A percentile compares a stretch with the other conserved stretches of the same genome.
These are phyloP conservation scores for Corchorus olitorius DNA, from an alignment of 345 rosid species.

Conservation along the genomic window DNA sequence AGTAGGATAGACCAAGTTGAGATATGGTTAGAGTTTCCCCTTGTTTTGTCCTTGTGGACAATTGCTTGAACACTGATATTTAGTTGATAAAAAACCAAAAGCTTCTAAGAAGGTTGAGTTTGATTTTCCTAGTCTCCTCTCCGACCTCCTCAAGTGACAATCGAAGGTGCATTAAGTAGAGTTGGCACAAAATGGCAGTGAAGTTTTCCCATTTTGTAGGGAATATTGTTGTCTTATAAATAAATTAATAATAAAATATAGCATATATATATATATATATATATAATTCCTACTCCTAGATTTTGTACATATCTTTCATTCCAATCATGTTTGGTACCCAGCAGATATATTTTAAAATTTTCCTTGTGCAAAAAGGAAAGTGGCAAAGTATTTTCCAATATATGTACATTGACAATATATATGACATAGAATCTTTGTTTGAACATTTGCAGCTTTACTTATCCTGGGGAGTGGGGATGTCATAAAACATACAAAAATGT, in stretches of 20 bases:
- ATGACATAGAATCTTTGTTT: background rate
- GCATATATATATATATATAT: background rate
- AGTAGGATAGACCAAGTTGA: constrained; percentile 33
- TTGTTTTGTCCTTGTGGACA: constrained; percentile 16
- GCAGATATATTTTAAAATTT: background rate
- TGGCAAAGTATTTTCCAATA: background rate
- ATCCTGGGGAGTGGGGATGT: no score
- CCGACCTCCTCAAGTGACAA: constrained; percentile 18
- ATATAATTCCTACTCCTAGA: background rate
- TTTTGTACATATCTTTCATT: background rate
- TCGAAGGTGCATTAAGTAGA: constrained; percentile 8
- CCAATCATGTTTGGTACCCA: background rate
- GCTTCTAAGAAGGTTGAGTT: constrained; percentile 20
- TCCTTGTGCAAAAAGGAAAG: background rate
- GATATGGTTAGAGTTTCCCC: constrained; percentile 26
- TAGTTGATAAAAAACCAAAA: constrained; percentile 14
- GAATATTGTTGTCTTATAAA: background rate
- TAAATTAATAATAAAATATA: no score
- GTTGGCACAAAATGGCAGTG: background rate
- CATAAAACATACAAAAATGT: no score
- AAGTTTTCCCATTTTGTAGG: background rate
- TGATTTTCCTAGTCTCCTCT: constrained; percentile 21
- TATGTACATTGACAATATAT: background rate
- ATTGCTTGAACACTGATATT: constrained; percentile 18
- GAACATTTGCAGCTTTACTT: no score